These are phyloP conservation scores for Komagataella pastoris DNA, from an alignment of 805 yeast genomes.

Conservation along the genomic window DNA sequence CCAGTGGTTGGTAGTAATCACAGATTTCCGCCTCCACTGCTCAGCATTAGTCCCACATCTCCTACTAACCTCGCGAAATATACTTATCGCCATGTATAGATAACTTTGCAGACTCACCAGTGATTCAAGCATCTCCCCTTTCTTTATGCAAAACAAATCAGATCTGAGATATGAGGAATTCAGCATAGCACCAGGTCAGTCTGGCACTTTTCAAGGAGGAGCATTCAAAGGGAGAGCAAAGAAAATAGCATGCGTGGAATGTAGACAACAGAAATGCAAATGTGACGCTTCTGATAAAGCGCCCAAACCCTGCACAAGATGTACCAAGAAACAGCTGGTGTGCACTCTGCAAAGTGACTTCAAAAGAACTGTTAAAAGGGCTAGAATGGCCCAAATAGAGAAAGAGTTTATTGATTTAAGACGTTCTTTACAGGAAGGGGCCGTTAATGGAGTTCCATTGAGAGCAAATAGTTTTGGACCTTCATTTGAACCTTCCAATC, in stretches of 20 bases:
- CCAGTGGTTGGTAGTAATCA: neutral
- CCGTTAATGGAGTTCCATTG: neutral
- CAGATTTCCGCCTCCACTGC: neutral
- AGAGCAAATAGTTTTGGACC: constrained; percentile 5
- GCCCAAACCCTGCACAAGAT: constrained; percentile 76
- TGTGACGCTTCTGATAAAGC: constrained; percentile 74
- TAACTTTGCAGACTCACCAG: neutral
- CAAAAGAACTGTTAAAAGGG: constrained; percentile 83
- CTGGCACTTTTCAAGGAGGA: neutral
- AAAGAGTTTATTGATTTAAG: constrained; percentile 62
- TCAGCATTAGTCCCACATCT: too few relatives aligned
- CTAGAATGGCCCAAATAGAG: constrained; percentile 72
- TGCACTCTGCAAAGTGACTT: constrained; percentile 74
- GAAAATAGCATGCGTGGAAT: constrained; percentile 85
- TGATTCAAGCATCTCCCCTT: neutral
- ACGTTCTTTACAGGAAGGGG: constrained; percentile 25
- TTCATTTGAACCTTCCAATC: neutral
- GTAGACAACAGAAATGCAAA: constrained; percentile 87
- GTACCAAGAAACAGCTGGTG: constrained; percentile 51
- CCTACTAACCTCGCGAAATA: neutral
- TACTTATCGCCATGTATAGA: neutral
- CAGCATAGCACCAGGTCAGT: neutral
- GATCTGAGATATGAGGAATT: neutral
- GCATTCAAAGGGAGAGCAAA: constrained; percentile 16
- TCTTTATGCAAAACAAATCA: neutral